Conservation (phyloP, 441 rosid genomes). For the Croton setiger region DNA sequence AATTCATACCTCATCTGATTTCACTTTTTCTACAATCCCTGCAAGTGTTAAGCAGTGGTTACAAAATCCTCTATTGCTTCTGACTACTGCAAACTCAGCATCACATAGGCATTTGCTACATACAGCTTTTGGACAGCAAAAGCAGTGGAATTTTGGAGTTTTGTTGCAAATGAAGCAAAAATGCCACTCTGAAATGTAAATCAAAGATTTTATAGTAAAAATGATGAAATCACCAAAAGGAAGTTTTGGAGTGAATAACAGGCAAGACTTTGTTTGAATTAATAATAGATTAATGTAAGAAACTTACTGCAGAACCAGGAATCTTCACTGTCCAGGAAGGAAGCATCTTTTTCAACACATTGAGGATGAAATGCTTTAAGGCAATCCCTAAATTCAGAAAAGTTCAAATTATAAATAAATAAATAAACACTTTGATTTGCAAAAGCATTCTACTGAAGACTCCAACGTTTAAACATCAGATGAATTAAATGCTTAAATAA, state of each 20-base stretch:
- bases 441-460: too few relatives aligned
- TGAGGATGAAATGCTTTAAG: conserved; percentile 40
- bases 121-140: conserved; percentile 37
- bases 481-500: too few relatives aligned
- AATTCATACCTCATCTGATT: conserved; percentile 31
- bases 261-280: background rate
- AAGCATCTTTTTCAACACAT: conserved; percentile 30
- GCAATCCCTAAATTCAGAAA: conserved; percentile 38
- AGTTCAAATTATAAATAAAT: background rate
- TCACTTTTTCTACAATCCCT: conserved; percentile 27
- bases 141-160: conserved; percentile 32
- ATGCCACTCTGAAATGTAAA: conserved; percentile 43
- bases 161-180: conserved; percentile 36
- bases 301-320: conserved; percentile 41
- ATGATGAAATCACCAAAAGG: background rate
- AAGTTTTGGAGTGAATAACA: background rate
- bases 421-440: too few relatives aligned
- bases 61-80: conserved; percentile 36
- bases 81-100: conserved; percentile 26
- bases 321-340: conserved; percentile 25
- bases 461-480: too few relatives aligned
- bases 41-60: conserved; percentile 28
- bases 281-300: background rate
- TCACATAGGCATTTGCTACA: conserved; percentile 33
- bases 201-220: background rate